Conservation (phyloP, 805 yeast genomes). For the Teunomyces aglyptinius region DNA sequence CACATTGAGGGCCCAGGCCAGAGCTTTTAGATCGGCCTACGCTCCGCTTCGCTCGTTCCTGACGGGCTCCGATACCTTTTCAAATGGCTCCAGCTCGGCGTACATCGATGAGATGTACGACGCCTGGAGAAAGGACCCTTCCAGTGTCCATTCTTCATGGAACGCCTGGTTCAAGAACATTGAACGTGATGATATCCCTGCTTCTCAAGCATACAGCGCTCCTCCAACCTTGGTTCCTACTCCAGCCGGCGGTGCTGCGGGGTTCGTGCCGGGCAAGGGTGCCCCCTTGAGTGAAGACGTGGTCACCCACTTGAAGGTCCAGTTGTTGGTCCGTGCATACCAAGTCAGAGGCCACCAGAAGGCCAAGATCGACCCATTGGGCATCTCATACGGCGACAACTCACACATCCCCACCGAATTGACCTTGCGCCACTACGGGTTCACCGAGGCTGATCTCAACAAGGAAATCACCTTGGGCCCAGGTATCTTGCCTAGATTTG, state of each 20-base stretch:
- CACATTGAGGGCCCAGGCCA: constrained; percentile 26
- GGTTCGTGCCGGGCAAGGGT: constrained; percentile 51
- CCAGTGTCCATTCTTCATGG: constrained; percentile 94
- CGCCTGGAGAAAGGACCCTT: constrained; percentile 90
- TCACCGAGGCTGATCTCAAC: constrained; percentile 80
- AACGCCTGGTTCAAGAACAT: constrained; percentile 92
- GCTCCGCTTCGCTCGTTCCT: constrained; percentile 23
- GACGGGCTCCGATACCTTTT: constrained; percentile 63
- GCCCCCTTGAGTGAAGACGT: constrained; percentile 58
- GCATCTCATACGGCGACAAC: constrained; percentile 78
- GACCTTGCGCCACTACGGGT: constrained; percentile 88
- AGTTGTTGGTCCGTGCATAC: constrained; percentile 94
- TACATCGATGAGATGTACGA: constrained; percentile 98
- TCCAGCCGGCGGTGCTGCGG: constrained; percentile 71
- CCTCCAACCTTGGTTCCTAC: constrained; percentile 90
- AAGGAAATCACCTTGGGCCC: constrained; percentile 91
- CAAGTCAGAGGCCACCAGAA: constrained; percentile 98
- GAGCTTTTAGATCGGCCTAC: not conserved
- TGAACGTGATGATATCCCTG: constrained; percentile 65
- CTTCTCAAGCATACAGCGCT: constrained; percentile 76
- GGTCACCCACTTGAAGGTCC: constrained; percentile 88
- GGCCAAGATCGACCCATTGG: constrained; percentile 95
- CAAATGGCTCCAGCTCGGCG: constrained; percentile 80
- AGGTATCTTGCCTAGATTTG: constrained; percentile 93
- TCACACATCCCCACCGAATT: constrained; percentile 74